phyloP scores from a whole-genome alignment of 169 alveolate genomes.

The Theileria annulata region DNA sequence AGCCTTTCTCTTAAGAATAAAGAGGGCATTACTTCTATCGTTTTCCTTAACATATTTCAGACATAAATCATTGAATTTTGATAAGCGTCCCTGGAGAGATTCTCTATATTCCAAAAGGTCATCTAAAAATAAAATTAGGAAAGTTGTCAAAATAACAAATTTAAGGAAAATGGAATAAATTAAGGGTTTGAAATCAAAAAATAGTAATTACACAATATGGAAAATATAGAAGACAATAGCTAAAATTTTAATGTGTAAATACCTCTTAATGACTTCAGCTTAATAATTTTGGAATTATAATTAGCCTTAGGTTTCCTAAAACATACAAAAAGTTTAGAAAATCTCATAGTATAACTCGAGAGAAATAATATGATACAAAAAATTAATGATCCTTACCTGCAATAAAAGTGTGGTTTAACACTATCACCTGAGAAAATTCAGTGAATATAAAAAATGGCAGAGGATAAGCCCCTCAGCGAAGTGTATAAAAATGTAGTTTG shows the following conservation, averaged over 20 bases:
- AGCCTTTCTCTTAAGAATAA: slow-evolving; percentile 45
- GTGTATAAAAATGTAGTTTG: slow-evolving; percentile 1
- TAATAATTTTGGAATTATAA: slow-evolving; percentile 16
- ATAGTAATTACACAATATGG: background rate
- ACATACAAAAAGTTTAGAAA: background rate
- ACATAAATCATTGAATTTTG: slow-evolving; percentile 10
- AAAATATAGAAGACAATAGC: background rate
- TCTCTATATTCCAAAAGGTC: slow-evolving; percentile 30
- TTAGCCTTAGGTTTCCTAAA: background rate
- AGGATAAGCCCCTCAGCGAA: background rate
- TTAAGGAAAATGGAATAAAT: too few relatives aligned
- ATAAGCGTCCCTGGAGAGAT: slow-evolving; percentile 22
- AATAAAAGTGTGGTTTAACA: background rate
- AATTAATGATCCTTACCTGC: background rate
- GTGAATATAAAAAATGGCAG: background rate
- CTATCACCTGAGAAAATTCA: background rate
- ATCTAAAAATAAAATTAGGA: slow-evolving; percentile 10
- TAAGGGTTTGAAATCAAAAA: background rate
- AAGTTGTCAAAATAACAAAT: background rate
- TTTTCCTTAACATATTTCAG: background rate
- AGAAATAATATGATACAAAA: background rate
- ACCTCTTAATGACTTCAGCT: slow-evolving; percentile 59
- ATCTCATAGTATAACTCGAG: slow-evolving; percentile 1
- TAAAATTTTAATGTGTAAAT: background rate
- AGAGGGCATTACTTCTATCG: slow-evolving; percentile 28